Base-by-base conservation (phyloP, 306 rosid genomes). In the Prunus campanulata region DNA sequence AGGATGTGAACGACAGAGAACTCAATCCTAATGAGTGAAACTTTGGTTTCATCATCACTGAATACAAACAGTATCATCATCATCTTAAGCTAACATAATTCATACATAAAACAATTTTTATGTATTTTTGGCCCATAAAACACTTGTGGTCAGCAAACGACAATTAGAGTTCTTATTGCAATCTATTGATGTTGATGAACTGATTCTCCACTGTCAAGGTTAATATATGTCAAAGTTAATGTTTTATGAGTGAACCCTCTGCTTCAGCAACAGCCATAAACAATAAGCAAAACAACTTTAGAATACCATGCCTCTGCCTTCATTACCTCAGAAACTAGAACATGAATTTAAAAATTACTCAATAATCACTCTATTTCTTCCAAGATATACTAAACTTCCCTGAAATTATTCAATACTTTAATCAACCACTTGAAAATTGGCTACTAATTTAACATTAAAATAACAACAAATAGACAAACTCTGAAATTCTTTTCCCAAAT, bases 401-500 rank as follows among this genome's bases (percentile, higher is more conserved):
- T 18, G 19, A 50, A 13, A n/a, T 57, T 57, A 67, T 35, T 20
- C 20, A n/a, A 67, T 32, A 56, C 35, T 3, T 22, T 32, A 80
- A 62, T 42, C 54, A 70, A 70, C 51, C 39, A 80, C 57, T 42
- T 32, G 12, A 35, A 70, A 10, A 19, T 29, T 48, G 61, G 27
- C 18, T 49, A 54, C 18, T 18, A 10, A 12, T 24, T 8, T 8
- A 56, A n/a, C 27, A 56, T 32, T 11, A 35, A 15, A 2, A 30
- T 24, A 46, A 18, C 11, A 16, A 16, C 7, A n/a, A 74, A 10
- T 0, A 22, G 54, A 42, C 6, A 18, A 18, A 74, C 63, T 70
- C 74, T 50, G 13, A 27, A 35, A 50, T 63, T 48, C 55, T 67
- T 76, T 74, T 68, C 71, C 78, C 56, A 32, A 39, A 24, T 29